These are phyloP conservation scores for Phytophthora tentaculata DNA, from an alignment of 352 stramenopile species.

Conservation along the genomic window DNA sequence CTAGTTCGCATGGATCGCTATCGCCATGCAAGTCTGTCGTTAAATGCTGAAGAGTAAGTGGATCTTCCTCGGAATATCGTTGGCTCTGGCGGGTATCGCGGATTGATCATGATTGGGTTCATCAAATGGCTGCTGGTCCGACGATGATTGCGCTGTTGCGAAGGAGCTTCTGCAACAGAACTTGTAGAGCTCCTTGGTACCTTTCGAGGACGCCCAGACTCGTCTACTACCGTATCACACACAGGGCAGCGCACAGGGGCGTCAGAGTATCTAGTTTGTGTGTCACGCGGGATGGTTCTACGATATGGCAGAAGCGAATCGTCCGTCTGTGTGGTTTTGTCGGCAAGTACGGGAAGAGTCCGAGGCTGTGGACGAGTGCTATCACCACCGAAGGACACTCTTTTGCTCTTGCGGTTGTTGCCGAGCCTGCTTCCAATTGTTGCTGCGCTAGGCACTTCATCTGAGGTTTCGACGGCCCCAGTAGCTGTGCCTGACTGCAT, in stretches of 20 bases:
- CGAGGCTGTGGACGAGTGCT: slow-evolving; percentile 20
- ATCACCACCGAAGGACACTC: slow-evolving; percentile 34
- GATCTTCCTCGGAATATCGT: slow-evolving; percentile 48
- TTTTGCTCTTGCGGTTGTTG: slow-evolving; percentile 29
- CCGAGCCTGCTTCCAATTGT: not conserved
- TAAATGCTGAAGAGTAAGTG: slow-evolving; percentile 47
- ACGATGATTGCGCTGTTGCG: slow-evolving; percentile 19
- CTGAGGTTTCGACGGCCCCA: not conserved
- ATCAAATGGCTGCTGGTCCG: slow-evolving; percentile 27
- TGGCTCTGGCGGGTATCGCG: slow-evolving; percentile 52
- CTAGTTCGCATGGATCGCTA: slow-evolving; percentile 18
- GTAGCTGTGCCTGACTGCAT: not conserved
- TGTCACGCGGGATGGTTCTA: not conserved
- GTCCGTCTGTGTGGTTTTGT: slow-evolving; percentile 50
- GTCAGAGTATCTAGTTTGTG: not conserved
- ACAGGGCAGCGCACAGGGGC: slow-evolving; percentile 8
- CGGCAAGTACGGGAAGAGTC: slow-evolving; percentile 33
- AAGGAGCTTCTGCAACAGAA: not conserved
- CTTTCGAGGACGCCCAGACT: slow-evolving; percentile 30
- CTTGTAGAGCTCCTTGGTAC: slow-evolving; percentile 6
- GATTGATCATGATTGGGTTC: slow-evolving; percentile 62
- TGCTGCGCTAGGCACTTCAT: slow-evolving; percentile 7
- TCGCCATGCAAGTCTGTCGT: slow-evolving; percentile 35
- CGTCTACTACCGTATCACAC: slow-evolving; percentile 6
- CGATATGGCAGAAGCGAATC: slow-evolving; percentile 15